Evolutionary conservation across 495 filamentous ascomycete genomes (phyloP), one percentile per base, ranked within the genome.

Genomic region (Lentithecium fluviatile): DNA sequence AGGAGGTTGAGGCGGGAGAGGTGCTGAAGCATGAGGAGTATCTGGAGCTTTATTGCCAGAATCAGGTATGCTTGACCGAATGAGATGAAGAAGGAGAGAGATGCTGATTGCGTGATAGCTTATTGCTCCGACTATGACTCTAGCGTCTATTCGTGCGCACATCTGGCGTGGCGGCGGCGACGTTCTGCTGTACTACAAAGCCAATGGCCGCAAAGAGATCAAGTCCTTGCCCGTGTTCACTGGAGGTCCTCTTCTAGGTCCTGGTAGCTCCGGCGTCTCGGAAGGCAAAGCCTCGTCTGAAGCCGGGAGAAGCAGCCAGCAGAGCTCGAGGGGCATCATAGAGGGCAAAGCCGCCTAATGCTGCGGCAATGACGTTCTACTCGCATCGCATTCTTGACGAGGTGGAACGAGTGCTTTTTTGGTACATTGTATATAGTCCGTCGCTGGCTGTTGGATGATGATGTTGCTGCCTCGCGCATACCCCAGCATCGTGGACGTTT

Each of bases 121-220:
- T 43, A 76, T 89, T 21, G 76, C 80, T 15, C 79, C 82, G 3
- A 88, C 87, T 10, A 96, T 96, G 88, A 97, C 88, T 42, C 81
- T 98, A 8, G 90, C 90, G 20, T 97, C 92, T 0, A 84, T 98
- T 24, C 85, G 90, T 46, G 83, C 90, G 6, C 89, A 96, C 67
- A 78, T 97, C 45, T 98, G 95, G 94, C 89, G 94, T 62, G 88
- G 87, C 23, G 88, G 89, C 12, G 90, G 88, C 52, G 94, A 98
- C 72, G 88, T 98, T 67, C 73, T 95, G 26, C 77, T 98, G 36
- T 83, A 89, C 64, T 98, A 97, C 80, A 93, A 91, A 69, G 80
- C 89, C 26, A 97, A 96, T 64, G 91, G 90, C 21, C 83, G 83
- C 71, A 89, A 89, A 71, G 73, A 74, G 42, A 73, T 74, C 57